A percentile compares a stretch with the other conserved stretches of the same genome.
These are phyloP conservation scores for Limonium bicolor DNA, from an alignment of 148 eudicot species.

Conservation along the genomic window DNA sequence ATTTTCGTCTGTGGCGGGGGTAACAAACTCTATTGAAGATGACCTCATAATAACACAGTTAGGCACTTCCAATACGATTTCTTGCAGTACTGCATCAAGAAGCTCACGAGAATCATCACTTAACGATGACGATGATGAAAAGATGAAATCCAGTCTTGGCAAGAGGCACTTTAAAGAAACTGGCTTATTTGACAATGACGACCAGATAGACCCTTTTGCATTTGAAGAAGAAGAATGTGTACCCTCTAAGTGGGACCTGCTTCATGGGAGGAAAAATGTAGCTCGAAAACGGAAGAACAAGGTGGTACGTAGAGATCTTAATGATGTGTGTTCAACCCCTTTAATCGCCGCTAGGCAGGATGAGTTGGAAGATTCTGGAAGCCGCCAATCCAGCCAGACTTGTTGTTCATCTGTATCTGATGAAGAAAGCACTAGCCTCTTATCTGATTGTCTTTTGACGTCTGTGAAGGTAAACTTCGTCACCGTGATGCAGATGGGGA, in stretches of 20 bases:
- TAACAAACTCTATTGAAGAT: slow-evolving; percentile 14
- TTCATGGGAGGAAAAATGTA: slow-evolving; percentile 23
- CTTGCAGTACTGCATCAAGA: slow-evolving; percentile 20
- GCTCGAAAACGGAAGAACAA: slow-evolving; percentile 22
- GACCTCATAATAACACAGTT: slow-evolving; percentile 17
- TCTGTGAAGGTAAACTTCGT: slow-evolving; percentile 91
- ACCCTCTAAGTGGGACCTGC: slow-evolving; percentile 70
- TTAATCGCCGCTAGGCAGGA: slow-evolving; percentile 13
- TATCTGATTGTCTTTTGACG: slow-evolving; percentile 64
- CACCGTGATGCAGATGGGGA: no score
- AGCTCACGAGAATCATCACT: slow-evolving; percentile 13
- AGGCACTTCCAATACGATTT: slow-evolving; percentile 20
- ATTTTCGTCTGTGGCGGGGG: slow-evolving; percentile 17
- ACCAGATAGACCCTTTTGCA: slow-evolving; percentile 85
- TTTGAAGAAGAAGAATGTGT: slow-evolving; percentile 77
- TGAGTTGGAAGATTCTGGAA: slow-evolving; percentile 24
- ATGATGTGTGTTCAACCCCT: slow-evolving; percentile 2
- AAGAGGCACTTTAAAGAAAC: slow-evolving; percentile 25
- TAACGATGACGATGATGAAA: slow-evolving; percentile 12
- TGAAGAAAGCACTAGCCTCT: slow-evolving; percentile 39
- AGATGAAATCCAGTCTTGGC: slow-evolving; percentile 16
- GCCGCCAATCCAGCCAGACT: slow-evolving; percentile 28
- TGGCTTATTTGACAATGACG: slow-evolving; percentile 23
- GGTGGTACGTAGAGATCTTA: slow-evolving; percentile 13
- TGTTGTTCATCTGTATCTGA: slow-evolving; percentile 45